Base-by-base conservation (phyloP, 345 rosid genomes). In the Aquilaria yunnanensis region DNA sequence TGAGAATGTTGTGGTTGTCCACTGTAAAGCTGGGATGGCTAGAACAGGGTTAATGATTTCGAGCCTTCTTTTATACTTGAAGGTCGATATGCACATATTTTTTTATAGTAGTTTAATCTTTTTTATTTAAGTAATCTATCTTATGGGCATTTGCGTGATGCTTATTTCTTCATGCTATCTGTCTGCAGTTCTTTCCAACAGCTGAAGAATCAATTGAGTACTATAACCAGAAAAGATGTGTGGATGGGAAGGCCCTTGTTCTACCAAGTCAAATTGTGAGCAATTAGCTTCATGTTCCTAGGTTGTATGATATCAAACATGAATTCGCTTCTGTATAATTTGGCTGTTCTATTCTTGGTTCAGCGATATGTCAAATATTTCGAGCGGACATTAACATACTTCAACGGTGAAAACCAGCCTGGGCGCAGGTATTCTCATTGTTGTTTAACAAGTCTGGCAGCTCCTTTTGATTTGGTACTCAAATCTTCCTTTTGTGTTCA, bases 1-100 rank as follows among this genome's bases (percentile, higher is more conserved):
- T 60, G 96, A 89, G 86, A 89, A 89, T 75, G 96, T 89, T 65
- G 93, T 89, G 65, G 96, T 77, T 67, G 96, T 89, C 65, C 96
- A 89, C 77, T 89, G 96, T 70, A 89, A 89, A 73, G 96, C 96
- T 64, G 96, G 96, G 66, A 89, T 89, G 96, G 96, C 96, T 29
- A 81, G 96, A 84, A 89, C 96, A 12, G 96, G 96, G 56, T 79
- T 89, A 72, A 89, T 89, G 96, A 89, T 89, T 68, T 89, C 91
- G 70, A 84, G 96, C 81, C 89, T 89, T 76, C 85, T 89, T 47
- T 62, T 89, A 61, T 89, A 84, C 74, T 69, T 89, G 59, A 89
- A 89, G 83, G 96, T 83, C 70, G 61, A 53, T 32, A 30, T 29
- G 12, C 46, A 1, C 52, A 16, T 59, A 10, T 56, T 31, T 62